phyloP scores from a whole-genome alignment of 2,329 filamentous ascomycete species.

The Amylocarpus encephaloides region DNA sequence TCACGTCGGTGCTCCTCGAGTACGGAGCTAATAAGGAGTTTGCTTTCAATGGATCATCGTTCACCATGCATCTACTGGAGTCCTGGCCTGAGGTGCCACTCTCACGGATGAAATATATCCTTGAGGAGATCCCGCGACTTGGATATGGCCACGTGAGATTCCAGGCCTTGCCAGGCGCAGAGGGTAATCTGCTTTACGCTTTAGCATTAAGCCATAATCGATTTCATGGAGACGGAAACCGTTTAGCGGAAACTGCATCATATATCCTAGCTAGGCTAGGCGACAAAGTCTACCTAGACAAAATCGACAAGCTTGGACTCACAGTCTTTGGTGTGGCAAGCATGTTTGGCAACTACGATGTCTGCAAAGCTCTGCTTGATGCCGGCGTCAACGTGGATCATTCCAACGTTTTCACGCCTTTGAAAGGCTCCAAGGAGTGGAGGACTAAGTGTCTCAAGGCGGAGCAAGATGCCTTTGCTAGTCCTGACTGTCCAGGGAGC shows the following conservation, averaged over 20 bases:
- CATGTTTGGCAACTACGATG: conserved; percentile 1
- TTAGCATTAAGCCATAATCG: not conserved
- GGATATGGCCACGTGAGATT: conserved; percentile 2
- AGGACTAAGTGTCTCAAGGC: not conserved
- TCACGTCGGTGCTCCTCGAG: not conserved
- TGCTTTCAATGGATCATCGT: not conserved
- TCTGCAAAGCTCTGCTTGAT: not conserved
- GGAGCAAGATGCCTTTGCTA: not conserved
- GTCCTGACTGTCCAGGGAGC: not conserved
- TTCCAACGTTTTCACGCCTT: not conserved
- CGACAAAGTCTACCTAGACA: not conserved
- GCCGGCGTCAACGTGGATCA: not conserved
- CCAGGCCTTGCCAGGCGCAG: not conserved
- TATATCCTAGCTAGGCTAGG: not conserved
- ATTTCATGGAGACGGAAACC: not conserved
- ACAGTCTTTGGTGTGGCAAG: conserved; percentile 1
- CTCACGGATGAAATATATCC: conserved; percentile 1
- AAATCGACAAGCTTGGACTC: not conserved
- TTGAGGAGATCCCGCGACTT: not conserved
- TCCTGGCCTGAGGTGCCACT: conserved; percentile 1
- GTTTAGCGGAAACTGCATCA: not conserved
- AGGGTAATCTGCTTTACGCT: not conserved
- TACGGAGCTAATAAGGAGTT: conserved; percentile 1
- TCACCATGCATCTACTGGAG: conserved; percentile 1
- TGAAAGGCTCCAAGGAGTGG: not conserved